Evolutionary conservation across 192 early-diverging fungal species (phyloP).

Genomic region (Phlyctochytrium arcticum): DNA sequence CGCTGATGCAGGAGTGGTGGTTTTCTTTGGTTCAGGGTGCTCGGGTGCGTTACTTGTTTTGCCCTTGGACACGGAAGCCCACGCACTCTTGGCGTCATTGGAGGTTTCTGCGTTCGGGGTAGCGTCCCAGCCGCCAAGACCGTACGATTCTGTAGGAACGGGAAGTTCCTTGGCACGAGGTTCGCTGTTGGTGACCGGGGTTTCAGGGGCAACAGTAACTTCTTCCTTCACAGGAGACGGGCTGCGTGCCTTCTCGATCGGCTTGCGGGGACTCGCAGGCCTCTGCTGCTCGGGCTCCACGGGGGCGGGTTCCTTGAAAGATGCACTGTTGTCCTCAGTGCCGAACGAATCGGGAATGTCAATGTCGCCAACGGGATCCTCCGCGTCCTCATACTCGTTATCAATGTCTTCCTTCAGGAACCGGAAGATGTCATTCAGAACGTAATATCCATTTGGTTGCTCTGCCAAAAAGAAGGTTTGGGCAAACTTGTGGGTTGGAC

Average conservation of each 20-base stretch:
- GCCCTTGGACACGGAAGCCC: conserved; percentile 9
- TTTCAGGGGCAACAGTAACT: conserved; percentile 18
- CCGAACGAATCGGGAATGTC: conserved; percentile 15
- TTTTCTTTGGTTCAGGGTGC: neutral
- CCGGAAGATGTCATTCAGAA: conserved; percentile 91
- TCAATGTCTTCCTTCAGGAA: conserved; percentile 86
- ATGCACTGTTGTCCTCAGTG: conserved; percentile 21
- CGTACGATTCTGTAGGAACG: conserved; percentile 13
- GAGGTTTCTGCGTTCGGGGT: conserved; percentile 19
- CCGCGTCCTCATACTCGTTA: conserved; percentile 43
- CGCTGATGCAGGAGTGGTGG: conserved; percentile 8
- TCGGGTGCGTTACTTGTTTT: conserved; percentile 21
- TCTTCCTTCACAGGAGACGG: conserved; percentile 19
- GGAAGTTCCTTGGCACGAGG: conserved; percentile 15
- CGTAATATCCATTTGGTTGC: conserved; percentile 88
- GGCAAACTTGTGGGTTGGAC: conserved; percentile 77
- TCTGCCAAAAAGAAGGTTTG: conserved; percentile 90
- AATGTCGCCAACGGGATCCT: conserved; percentile 16
- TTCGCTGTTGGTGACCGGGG: conserved; percentile 12
- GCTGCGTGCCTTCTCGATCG: conserved; percentile 16
- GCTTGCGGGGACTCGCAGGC: neutral
- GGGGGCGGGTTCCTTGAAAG: conserved; percentile 5
- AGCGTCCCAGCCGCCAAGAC: conserved; percentile 3
- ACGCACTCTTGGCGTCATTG: conserved; percentile 21
- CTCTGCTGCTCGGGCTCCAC: conserved; percentile 1